Evolutionary conservation across 768 basidiomycete species (phyloP), one percentile per base, ranked within the genome.

Genomic region (Coprinellus aureogranulatus): DNA sequence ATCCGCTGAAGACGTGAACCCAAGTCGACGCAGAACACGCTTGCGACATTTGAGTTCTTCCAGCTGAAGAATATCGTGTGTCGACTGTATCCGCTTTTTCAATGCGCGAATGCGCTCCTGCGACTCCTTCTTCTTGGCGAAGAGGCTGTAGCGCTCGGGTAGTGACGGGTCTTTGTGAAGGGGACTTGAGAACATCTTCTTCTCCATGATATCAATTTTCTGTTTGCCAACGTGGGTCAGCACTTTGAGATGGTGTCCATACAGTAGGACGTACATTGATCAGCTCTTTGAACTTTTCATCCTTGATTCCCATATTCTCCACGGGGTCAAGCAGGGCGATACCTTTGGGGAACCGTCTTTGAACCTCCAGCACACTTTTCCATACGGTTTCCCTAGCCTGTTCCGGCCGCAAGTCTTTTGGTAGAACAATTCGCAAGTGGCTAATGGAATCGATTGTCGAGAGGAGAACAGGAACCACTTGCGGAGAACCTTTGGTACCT

Each of bases 11-110:
- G 83, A 88, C 2, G 94, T 95, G 77, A 98, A 98, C 0, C 89
- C 95, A 5, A 99, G 75, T 31, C 97, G 83, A 34, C 97, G 84
- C 26, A 98, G 80, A 0, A 97, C 95, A 23, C 96, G 91, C 72
- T 98, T 98, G 57, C 97, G 82, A 64, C 86, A 88, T 72, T 95
- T 96, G 67, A 99, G 87, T 70, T 99, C 97, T 70, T 98, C 97
- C 52, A 98, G 81, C 69, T 98, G 96, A 41, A 98, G 75, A 9
- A 99, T 84, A 60, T 97, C 94, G 52, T 94, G 88, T 0, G 96
- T 96, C 0, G 90, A 83, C 61, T 90, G 88, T 42, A 98, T 94
- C 30, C 86, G 87, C 70, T 88, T 90, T 76, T 90, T 95, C 40
- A 95, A 76, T 22, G 82, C 77, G 9, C 92, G 87, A 55, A 94